phyloP scores from a whole-genome alignment of 352 stramenopile species.

The Aphanomyces astaci region DNA sequence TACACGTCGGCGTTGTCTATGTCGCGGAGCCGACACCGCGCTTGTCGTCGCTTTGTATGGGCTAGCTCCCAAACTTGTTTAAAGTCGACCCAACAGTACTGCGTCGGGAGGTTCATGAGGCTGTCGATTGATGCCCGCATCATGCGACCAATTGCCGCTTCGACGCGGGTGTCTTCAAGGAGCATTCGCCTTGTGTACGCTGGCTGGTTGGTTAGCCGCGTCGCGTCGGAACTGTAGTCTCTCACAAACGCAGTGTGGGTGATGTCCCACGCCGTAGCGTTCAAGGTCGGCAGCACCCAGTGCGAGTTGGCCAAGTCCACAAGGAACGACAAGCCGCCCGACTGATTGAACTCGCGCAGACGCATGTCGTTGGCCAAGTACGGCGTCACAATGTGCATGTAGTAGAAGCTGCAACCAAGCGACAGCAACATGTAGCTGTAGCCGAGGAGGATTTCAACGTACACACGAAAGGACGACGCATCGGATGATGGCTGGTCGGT shows the following conservation, averaged over 20 bases:
- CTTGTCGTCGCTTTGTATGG: neutral
- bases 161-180: neutral
- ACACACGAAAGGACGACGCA: too few species aligned
- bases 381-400: neutral
- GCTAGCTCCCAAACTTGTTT: neutral
- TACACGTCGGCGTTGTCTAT: conserved; percentile 7
- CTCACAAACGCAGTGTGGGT: neutral
- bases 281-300: neutral
- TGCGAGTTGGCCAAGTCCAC: neutral
- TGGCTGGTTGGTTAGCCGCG: neutral
- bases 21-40: neutral
- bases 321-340: neutral
- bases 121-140: neutral
- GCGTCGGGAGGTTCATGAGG: neutral
- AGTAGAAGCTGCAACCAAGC: conserved; percentile 4
- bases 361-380: conserved; percentile 9
- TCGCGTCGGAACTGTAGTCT: neutral
- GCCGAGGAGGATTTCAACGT: neutral
- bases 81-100: conserved; percentile 20
- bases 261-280: neutral
- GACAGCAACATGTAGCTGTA: neutral
- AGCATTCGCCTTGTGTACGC: neutral
- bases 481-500: too few species aligned
- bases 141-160: neutral
- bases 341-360: neutral